phyloP scores from a whole-genome alignment of 2,329 filamentous ascomycete species.

The Botrytis pseudocinerea region DNA sequence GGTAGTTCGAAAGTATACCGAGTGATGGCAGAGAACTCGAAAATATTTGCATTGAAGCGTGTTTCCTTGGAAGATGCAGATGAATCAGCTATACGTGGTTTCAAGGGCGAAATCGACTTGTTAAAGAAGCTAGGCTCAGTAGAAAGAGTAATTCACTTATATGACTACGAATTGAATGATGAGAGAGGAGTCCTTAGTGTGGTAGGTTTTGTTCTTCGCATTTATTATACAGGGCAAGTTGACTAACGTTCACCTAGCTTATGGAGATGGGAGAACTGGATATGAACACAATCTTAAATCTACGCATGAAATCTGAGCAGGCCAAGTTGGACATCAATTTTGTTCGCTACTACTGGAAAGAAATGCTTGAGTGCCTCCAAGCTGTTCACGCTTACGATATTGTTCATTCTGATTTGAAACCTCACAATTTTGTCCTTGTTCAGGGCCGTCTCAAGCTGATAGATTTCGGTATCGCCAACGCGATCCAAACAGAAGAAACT shows the following conservation, averaged over 20 bases:
- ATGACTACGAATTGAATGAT: constrained; percentile 90
- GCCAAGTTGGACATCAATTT: constrained; percentile 84
- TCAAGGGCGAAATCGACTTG: constrained; percentile 93
- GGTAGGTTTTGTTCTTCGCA: constrained; percentile 49
- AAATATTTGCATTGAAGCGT: constrained; percentile 90
- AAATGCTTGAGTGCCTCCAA: constrained; percentile 95
- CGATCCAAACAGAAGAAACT: constrained; percentile 92
- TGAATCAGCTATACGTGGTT: constrained; percentile 78
- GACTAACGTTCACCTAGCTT: constrained; percentile 53
- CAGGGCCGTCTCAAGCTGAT: constrained; percentile 91
- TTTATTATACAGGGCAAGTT: neutral
- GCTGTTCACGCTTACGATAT: constrained; percentile 88
- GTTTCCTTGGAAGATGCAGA: constrained; percentile 91
- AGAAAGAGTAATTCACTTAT: constrained; percentile 85
- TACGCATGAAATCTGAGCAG: constrained; percentile 69
- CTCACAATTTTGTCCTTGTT: constrained; percentile 93
- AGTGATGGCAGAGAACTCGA: constrained; percentile 95
- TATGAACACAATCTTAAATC: constrained; percentile 79
- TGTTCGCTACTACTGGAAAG: constrained; percentile 97
- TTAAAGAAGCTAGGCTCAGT: constrained; percentile 79
- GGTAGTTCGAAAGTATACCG: constrained; percentile 94
- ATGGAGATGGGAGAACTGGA: constrained; percentile 98
- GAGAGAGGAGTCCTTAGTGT: constrained; percentile 87
- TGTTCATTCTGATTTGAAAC: constrained; percentile 95
- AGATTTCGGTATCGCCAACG: constrained; percentile 97